Conservation (phyloP, 768 basidiomycete species). For the Hericium rajendrae region DNA sequence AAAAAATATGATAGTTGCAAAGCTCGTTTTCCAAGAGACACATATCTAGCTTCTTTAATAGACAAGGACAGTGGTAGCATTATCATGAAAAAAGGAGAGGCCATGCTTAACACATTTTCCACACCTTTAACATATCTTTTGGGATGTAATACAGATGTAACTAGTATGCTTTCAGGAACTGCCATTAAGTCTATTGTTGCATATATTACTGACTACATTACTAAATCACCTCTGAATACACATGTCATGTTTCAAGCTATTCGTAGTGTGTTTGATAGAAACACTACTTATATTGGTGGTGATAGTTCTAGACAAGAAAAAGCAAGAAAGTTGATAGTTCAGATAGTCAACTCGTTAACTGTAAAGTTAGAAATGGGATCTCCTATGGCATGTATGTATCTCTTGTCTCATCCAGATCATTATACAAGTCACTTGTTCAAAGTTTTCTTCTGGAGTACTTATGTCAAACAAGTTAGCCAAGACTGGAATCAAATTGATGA, state of each 20-base stretch:
- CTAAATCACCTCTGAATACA: slow-evolving; percentile 30
- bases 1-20: slow-evolving; percentile 22
- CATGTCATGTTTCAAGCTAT: slow-evolving; percentile 28
- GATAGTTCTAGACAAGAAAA: slow-evolving; percentile 6
- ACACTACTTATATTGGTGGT: slow-evolving; percentile 14
- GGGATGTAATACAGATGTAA: slow-evolving; percentile 31
- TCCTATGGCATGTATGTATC: slow-evolving; percentile 27
- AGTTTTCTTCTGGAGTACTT: slow-evolving; percentile 25
- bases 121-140: slow-evolving; percentile 24
- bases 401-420: slow-evolving; percentile 28
- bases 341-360: slow-evolving; percentile 28
- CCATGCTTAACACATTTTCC: slow-evolving; percentile 28
- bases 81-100: slow-evolving; percentile 23
- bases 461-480: slow-evolving; percentile 17
- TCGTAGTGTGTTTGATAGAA: slow-evolving; percentile 15
- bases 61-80: slow-evolving; percentile 21
- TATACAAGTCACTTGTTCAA: slow-evolving; percentile 29
- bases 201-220: slow-evolving; percentile 36
- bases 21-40: slow-evolving; percentile 26
- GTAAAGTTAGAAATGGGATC: slow-evolving; percentile 28
- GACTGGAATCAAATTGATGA: slow-evolving; percentile 7
- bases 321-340: slow-evolving; percentile 23
- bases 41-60: slow-evolving; percentile 17
- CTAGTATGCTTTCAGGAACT: slow-evolving; percentile 30
- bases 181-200: slow-evolving; percentile 27